These are phyloP conservation scores for Trichoderma sp. DNA, from an alignment of 2,329 filamentous ascomycete genomes.

Conservation along the genomic window DNA sequence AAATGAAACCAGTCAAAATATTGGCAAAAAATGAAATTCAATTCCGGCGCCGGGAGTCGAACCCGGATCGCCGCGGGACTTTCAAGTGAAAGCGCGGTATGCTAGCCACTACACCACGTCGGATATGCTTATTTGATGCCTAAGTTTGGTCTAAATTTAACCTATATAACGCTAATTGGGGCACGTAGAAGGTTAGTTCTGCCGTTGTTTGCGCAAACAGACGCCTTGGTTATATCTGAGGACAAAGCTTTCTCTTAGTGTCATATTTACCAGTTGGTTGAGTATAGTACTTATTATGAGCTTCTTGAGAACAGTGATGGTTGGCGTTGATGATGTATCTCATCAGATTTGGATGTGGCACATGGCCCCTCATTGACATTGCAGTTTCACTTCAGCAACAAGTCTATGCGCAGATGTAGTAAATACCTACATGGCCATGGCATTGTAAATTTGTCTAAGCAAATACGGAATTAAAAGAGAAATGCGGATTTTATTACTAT, in stretches of 20 bases:
- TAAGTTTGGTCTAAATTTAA: neutral
- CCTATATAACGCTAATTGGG: neutral
- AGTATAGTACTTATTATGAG: too few species aligned
- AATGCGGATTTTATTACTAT: neutral
- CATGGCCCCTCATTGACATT: neutral
- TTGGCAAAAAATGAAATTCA: neutral
- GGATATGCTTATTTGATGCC: conserved; percentile 14
- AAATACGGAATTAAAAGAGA: neutral
- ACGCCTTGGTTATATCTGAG: neutral
- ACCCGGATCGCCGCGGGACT: conserved; percentile 20
- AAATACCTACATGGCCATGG: neutral
- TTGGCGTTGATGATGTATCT: neutral
- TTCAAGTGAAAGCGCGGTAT: conserved; percentile 20
- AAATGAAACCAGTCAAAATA: too few species aligned
- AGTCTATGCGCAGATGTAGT: neutral
- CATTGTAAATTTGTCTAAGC: neutral
- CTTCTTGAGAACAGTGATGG: neutral
- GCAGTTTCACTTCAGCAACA: neutral
- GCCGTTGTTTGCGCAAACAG: neutral
- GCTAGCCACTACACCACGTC: conserved; percentile 21
- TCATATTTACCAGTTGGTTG: neutral
- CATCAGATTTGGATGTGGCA: neutral
- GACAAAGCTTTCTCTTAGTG: neutral
- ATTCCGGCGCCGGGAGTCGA: conserved; percentile 21
- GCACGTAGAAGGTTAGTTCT: too few species aligned